phyloP scores from a whole-genome alignment of 129 eudicot species.

The carrot (Daucus carota) region DH1_v3.0 NC_030381.2:50261001-50261500 shows the following conservation, averaged over 20 bases:
- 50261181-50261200: too few relatives aligned
- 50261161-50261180: too few relatives aligned
- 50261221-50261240: too few relatives aligned
- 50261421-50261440: slow-evolving; percentile 78
- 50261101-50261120: slow-evolving; percentile 24
- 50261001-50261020: slow-evolving; percentile 25
- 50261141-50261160: too few relatives aligned
- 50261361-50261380: background rate
- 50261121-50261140: slow-evolving; percentile 35
- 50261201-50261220: too few relatives aligned
- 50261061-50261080: slow-evolving; percentile 30
- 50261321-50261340: too few relatives aligned
- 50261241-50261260: too few relatives aligned
- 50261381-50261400: slow-evolving; percentile 87
- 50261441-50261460: slow-evolving; percentile 77
- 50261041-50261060: slow-evolving; percentile 35
- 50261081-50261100: slow-evolving; percentile 20
- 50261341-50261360: too few relatives aligned
- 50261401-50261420: slow-evolving; percentile 88
- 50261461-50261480: slow-evolving; percentile 74
- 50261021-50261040: slow-evolving; percentile 26
- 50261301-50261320: too few relatives aligned
- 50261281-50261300: too few relatives aligned
- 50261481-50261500: slow-evolving; percentile 69
- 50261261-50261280: too few relatives aligned